phyloP scores from a whole-genome alignment of 2,329 filamentous ascomycete species.

The Didymella lethalis region DNA sequence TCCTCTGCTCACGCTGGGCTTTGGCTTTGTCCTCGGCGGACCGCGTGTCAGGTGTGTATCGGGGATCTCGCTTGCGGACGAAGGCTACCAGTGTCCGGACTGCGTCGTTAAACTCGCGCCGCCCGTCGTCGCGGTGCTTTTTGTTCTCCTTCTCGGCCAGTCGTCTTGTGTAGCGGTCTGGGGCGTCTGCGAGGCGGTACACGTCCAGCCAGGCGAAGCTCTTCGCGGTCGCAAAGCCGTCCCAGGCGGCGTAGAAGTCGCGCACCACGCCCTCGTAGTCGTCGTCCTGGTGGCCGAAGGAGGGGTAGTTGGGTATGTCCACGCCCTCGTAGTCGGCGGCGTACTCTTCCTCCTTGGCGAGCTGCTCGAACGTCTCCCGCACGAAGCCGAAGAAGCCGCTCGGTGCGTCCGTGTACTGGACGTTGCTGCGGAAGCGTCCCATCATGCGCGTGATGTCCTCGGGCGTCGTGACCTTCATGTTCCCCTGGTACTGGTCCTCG shows the following conservation, averaged over 20 bases:
- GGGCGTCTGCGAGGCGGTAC: constrained; percentile 83
- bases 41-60: constrained; percentile 79
- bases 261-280: constrained; percentile 78
- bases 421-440: constrained; percentile 77
- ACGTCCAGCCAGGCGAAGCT: constrained; percentile 89
- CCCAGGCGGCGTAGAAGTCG: constrained; percentile 83
- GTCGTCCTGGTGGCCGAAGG: constrained; percentile 81
- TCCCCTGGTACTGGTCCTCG: constrained; percentile 67
- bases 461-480: constrained; percentile 78
- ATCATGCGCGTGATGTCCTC: constrained; percentile 82
- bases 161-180: constrained; percentile 81
- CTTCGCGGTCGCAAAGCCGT: constrained; percentile 82
- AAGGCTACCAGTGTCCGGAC: constrained; percentile 87
- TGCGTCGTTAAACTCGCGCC: constrained; percentile 90
- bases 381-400: constrained; percentile 86
- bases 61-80: constrained; percentile 87
- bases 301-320: constrained; percentile 73
- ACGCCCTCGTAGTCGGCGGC: constrained; percentile 74
- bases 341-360: constrained; percentile 80
- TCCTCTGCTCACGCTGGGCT: constrained; percentile 76
- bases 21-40: constrained; percentile 83
- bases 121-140: constrained; percentile 79
- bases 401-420: constrained; percentile 81
- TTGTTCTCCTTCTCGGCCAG: constrained; percentile 97
- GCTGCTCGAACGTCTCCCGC: constrained; percentile 76